Conservation (phyloP, 768 basidiomycete genomes). For the Amanita pseudoporphyria region DNA sequence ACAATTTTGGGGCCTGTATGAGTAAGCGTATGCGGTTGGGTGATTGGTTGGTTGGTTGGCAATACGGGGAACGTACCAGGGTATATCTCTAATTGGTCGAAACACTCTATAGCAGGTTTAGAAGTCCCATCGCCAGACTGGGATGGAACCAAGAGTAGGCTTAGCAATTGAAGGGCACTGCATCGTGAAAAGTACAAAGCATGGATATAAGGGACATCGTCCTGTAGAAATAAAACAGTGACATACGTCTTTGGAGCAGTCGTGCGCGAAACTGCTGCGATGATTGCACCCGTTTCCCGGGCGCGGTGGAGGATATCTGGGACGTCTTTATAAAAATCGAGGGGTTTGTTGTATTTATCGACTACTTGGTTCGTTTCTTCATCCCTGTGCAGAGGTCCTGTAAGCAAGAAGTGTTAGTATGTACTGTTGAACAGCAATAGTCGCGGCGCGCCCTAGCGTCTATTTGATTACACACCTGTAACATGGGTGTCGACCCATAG, state of each 20-base stretch:
- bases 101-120: constrained; percentile 46
- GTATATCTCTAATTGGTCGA: constrained; percentile 68
- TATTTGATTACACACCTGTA: constrained; percentile 23
- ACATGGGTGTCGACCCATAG: constrained; percentile 83
- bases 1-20: constrained; percentile 62
- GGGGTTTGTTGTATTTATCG: constrained; percentile 44
- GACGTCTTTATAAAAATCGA: constrained; percentile 73
- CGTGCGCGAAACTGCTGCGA: constrained; percentile 74
- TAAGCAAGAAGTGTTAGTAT: background rate
- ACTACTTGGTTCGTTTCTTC: constrained; percentile 39
- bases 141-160: constrained; percentile 44
- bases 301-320: constrained; percentile 59
- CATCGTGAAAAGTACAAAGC: background rate
- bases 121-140: constrained; percentile 22
- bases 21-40: background rate
- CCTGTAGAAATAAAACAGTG: background rate
- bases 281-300: constrained; percentile 31
- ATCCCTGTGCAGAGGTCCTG: constrained; percentile 45
- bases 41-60: background rate
- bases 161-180: constrained; percentile 73
- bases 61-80: constrained; percentile 33
- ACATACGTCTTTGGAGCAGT: constrained; percentile 58
- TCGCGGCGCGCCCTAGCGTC: too few relatives aligned
- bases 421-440: too few relatives aligned
- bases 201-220: background rate